These are phyloP conservation scores for Lactarius hatsudake DNA, from an alignment of 768 basidiomycete species.

Conservation along the genomic window DNA sequence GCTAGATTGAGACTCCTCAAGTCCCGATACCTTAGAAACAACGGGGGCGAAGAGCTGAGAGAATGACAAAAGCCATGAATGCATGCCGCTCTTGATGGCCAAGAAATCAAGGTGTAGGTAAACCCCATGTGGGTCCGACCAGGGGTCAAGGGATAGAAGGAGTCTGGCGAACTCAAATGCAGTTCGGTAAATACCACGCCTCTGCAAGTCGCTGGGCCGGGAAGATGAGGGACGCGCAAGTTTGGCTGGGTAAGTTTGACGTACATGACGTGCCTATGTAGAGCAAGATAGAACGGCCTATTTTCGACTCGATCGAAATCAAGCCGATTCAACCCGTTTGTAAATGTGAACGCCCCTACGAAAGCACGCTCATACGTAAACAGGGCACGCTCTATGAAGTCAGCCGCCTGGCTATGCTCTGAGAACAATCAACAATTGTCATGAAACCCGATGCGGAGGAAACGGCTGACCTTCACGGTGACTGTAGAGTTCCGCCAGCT, in stretches of 20 bases:
- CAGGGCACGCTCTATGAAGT: slow-evolving; percentile 88
- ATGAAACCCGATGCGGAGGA: neutral
- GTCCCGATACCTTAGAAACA: slow-evolving; percentile 16
- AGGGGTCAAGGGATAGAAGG: slow-evolving; percentile 80
- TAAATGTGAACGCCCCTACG: slow-evolving; percentile 82
- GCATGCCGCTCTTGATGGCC: slow-evolving; percentile 76
- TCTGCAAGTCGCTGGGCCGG: slow-evolving; percentile 65
- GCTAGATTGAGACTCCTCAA: slow-evolving; percentile 38
- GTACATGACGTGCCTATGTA: slow-evolving; percentile 81
- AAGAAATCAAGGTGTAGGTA: slow-evolving; percentile 82
- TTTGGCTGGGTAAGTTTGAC: slow-evolving; percentile 28
- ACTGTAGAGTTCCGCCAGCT: slow-evolving; percentile 78
- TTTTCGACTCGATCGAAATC: slow-evolving; percentile 93
- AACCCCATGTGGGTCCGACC: slow-evolving; percentile 85
- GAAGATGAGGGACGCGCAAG: neutral
- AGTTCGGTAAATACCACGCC: slow-evolving; percentile 86
- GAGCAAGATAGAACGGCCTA: slow-evolving; percentile 84
- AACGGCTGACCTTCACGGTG: slow-evolving; percentile 74
- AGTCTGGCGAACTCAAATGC: slow-evolving; percentile 91
- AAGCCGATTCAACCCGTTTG: slow-evolving; percentile 74
- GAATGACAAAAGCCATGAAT: slow-evolving; percentile 75
- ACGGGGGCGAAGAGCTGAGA: slow-evolving; percentile 47
- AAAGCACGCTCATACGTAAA: slow-evolving; percentile 93
- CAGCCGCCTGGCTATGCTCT: slow-evolving; percentile 84
- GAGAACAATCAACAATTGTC: slow-evolving; percentile 5